Base-by-base conservation (phyloP, 345 rosid genomes). In the Cardamine occulta region DNA sequence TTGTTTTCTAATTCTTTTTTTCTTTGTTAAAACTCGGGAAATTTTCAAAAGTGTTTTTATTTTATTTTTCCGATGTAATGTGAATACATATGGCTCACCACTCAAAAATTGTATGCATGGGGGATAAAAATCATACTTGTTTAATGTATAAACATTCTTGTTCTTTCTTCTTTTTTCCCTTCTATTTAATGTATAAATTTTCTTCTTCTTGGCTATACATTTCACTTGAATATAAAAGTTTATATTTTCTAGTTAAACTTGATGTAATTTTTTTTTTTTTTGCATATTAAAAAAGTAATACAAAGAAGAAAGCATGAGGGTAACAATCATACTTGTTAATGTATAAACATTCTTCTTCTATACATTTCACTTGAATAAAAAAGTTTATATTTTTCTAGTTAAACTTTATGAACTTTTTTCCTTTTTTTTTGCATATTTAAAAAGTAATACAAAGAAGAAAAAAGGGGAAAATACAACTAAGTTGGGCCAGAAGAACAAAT, bases 401-500 rank as follows among this genome's bases (percentile, higher is more conserved):
- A 44, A 45, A 32, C 14, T 28, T 31, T 55, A 37, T 66, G 24
- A 26, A 8, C 35, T 3, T 64, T 26, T 54, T 44, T 28, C 35
- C 35, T 1, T 17, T 11, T 26, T 17, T 11, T 26, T 39, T 59
- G 15, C 18, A 37, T 49, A 51, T 52, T 7, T 5, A 24, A 54
- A 68, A 61, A 53, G 70, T 31, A 53, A 61, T 31, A n/a, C 2
- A 62, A 61, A 68, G 48, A 76, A 4, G 40, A 31, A 19, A 13
- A 24, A 69, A 32, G 44, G 55, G 57, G 32, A n/a, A 69, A 68
- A 52, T 18, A 76, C 70, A 76, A 76, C 75, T 44, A 62, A 53
- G 80, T 69, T 69, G 75, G 70, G 34, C 70, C 70, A 70, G 8
- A 54, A 54, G 75, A 76, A 58, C 57, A 61, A 52, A 57, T 28